phyloP scores from a whole-genome alignment of 2,329 filamentous ascomycete species.

The Bisporella sp. region DNA sequence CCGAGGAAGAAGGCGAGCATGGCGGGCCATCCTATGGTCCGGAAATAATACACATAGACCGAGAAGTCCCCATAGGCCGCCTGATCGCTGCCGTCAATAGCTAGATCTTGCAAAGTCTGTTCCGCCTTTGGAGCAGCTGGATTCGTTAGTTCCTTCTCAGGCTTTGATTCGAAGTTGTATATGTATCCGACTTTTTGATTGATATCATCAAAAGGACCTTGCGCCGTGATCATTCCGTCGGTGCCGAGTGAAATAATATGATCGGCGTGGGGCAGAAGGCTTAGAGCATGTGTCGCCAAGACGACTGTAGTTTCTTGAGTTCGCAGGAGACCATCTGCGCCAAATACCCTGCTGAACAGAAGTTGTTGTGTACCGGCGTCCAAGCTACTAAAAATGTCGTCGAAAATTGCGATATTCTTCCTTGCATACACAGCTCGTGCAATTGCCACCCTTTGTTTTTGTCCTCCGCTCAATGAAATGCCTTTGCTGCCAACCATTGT shows the following conservation, averaged over 20 bases:
- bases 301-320: conserved; percentile 28
- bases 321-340: conserved; percentile 2
- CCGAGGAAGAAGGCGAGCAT: background rate
- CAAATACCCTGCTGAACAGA: background rate
- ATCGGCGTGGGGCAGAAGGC: conserved; percentile 20
- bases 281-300: conserved; percentile 12
- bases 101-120: too few species aligned
- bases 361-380: background rate
- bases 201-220: background rate
- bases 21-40: background rate
- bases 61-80: background rate
- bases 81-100: too few species aligned
- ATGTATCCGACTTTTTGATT: background rate
- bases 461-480: conserved; percentile 24
- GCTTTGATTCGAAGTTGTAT: too few species aligned
- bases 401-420: background rate
- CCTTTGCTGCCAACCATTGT: conserved; percentile 25
- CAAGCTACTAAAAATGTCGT: background rate
- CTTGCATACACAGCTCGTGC: background rate
- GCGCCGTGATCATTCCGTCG: background rate
- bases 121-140: too few species aligned
- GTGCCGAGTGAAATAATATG: conserved; percentile 7
- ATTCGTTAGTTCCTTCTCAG: too few species aligned
- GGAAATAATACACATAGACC: background rate
- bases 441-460: conserved; percentile 16